Evolutionary conservation across 73 alveolate genomes (phyloP).

Genomic region (Paramecium tetraurelia): DNA sequence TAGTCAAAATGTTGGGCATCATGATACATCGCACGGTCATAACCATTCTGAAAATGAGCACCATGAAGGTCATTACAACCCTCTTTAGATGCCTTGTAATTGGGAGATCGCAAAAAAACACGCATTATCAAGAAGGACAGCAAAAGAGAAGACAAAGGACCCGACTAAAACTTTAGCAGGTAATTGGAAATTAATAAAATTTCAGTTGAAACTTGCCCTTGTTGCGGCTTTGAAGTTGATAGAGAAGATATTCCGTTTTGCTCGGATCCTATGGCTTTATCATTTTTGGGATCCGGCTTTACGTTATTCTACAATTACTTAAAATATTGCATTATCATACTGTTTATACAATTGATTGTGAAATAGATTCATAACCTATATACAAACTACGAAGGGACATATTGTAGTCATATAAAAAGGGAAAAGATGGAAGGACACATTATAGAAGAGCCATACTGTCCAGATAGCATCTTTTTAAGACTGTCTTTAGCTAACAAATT

Average conservation of each 20-base stretch:
- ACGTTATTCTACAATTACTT: constrained; percentile 20
- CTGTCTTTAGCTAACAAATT: constrained; percentile 8
- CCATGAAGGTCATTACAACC: constrained; percentile 47
- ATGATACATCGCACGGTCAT: neutral
- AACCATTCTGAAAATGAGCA: neutral
- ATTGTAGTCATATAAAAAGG: neutral
- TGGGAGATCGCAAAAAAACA: constrained; percentile 56
- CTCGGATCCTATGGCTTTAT: constrained; percentile 40
- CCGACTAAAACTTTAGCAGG: constrained; percentile 4
- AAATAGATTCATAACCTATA: neutral
- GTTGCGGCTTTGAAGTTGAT: constrained; percentile 47
- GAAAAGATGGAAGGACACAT: neutral
- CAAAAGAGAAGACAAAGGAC: constrained; percentile 14
- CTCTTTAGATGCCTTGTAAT: constrained; percentile 51
- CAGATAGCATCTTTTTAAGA: neutral
- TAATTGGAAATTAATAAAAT: neutral
- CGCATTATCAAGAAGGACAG: constrained; percentile 54
- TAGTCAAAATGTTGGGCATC: neutral
- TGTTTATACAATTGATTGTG: neutral
- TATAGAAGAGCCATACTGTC: neutral
- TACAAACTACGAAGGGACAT: constrained; percentile 1
- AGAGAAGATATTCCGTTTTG: constrained; percentile 24
- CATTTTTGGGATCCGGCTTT: constrained; percentile 50
- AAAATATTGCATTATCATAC: constrained; percentile 25
- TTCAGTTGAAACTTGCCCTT: constrained; percentile 37